A percentile compares a stretch with the other conserved stretches of the same genome.
phyloP scores from a whole-genome alignment of 495 filamentous ascomycete genomes.

The Aspergillus funiculosus region DNA sequence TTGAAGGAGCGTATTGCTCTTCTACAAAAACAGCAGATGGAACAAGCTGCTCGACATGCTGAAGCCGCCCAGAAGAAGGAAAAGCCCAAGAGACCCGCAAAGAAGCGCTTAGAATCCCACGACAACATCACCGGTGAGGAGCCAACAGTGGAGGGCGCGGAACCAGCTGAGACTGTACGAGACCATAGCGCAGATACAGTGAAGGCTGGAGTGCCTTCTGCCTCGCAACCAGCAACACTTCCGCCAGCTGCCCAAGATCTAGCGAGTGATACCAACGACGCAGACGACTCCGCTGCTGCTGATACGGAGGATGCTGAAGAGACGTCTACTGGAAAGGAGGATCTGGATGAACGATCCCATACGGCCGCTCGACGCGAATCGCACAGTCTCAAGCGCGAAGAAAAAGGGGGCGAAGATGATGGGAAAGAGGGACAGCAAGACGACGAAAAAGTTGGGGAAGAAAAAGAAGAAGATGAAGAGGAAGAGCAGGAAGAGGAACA shows the following conservation, averaged over 20 bases:
- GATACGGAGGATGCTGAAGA: conserved; percentile 82
- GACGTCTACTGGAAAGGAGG: conserved; percentile 66
- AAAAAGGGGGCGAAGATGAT: conserved; percentile 13
- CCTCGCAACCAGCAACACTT: conserved; percentile 36
- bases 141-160: conserved; percentile 38
- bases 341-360: conserved; percentile 53
- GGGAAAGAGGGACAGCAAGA: too few species aligned
- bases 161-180: conserved; percentile 46
- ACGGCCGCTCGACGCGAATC: conserved; percentile 17
- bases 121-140: conserved; percentile 30
- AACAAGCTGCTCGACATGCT: conserved; percentile 74
- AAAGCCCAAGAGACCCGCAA: conserved; percentile 74
- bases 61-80: conserved; percentile 79
- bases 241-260: conserved; percentile 46
- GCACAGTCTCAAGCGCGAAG: conserved; percentile 17
- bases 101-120: conserved; percentile 65
- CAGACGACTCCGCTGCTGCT: conserved; percentile 80
- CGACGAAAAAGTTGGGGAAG: conserved; percentile 40
- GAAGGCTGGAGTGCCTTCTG: conserved; percentile 41
- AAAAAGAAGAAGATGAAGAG: conserved; percentile 43
- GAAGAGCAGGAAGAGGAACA: conserved; percentile 67
- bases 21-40: conserved; percentile 87
- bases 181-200: conserved; percentile 56
- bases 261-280: conserved; percentile 78
- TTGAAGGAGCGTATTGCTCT: conserved; percentile 92